Base-by-base conservation (phyloP, 768 basidiomycete species). In the Lentinula guzmanii region DNA sequence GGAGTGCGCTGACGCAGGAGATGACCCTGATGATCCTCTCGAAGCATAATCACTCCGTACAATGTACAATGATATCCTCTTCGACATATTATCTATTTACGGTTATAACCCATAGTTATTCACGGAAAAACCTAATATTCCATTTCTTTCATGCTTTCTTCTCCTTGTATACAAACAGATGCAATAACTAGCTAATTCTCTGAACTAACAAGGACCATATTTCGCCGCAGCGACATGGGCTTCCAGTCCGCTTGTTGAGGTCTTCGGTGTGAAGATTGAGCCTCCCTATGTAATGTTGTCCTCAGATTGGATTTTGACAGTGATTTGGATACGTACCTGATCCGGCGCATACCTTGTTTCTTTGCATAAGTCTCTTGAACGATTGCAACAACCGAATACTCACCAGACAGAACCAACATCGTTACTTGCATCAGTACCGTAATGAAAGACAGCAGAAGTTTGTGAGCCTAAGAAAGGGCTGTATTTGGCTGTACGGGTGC, bases 321-420 rank as follows among this genome's bases (percentile, higher is more conserved):
- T 18, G 60, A 45, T 53, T 13, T 33, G 18, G 18, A 15, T 15
- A 24, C 66, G 43, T 60, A 72, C 77, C 70, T 75, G 73, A 62
- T 74, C 66, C 31, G 77, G 76, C 11, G 76, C 77, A 65, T 60
- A 60, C 56, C 56, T 58, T 16, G 16, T 45, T 9, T 10, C 11
- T 15, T 10, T 3, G 34, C 34, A 34, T 54, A 4, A 54, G 53
- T 31, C 18, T 21, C 18, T 3, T 5, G 16, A 42, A 13, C 5
- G 1, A 39, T 4, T 18, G 51, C n/a, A 3, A 39, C 9, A 6
- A 31, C 33, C 7, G 8, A 35, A 21, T 7, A 34, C 61, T 11
- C 77, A 80, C 79, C 79, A 80, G 13, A 79, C 78, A 3, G 76
- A 77, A 4, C 80, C 80, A 5, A 82, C 71, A 60, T 83, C 79